These are phyloP conservation scores for Pseudogymnoascus sp. DNA, from an alignment of 2,329 filamentous ascomycete species.

Conservation along the genomic window DNA sequence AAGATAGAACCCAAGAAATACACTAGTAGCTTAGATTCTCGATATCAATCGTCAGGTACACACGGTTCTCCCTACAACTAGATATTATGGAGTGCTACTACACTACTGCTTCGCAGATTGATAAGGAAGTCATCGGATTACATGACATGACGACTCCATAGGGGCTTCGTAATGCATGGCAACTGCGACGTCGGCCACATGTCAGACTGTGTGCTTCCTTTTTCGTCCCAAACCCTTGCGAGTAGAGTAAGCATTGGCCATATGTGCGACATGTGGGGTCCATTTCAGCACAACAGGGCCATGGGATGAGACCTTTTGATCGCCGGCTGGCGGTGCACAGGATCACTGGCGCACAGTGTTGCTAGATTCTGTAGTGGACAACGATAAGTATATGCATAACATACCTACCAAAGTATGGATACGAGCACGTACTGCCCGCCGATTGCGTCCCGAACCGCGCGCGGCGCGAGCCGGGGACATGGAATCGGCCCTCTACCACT, in stretches of 20 bases:
- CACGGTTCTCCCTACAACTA: background rate
- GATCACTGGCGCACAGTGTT: background rate
- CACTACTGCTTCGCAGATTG: background rate
- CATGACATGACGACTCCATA: background rate
- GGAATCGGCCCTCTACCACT: background rate
- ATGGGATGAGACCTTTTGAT: background rate
- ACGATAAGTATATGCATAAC: constrained; percentile 1
- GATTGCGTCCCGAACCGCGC: constrained; percentile 1
- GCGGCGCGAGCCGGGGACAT: constrained; percentile 3
- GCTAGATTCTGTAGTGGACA: background rate
- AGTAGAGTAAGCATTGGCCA: background rate
- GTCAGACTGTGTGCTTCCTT: background rate
- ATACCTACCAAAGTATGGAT: background rate
- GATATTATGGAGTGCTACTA: background rate
- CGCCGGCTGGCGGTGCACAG: background rate
- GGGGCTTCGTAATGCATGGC: constrained; percentile 3
- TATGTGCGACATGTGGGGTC: background rate
- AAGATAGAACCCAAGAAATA: background rate
- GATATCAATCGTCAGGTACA: background rate
- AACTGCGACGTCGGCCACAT: constrained; percentile 1
- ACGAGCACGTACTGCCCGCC: background rate
- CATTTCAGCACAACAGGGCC: background rate
- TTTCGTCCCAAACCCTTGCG: background rate
- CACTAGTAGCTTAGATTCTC: background rate
- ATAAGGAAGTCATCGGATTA: background rate